Percentiles rank a stretch among this genome's conserved stretches.
Evolutionary conservation across 2,329 filamentous ascomycete species (phyloP).

Genomic region (Fusarium sublunatum): DNA sequence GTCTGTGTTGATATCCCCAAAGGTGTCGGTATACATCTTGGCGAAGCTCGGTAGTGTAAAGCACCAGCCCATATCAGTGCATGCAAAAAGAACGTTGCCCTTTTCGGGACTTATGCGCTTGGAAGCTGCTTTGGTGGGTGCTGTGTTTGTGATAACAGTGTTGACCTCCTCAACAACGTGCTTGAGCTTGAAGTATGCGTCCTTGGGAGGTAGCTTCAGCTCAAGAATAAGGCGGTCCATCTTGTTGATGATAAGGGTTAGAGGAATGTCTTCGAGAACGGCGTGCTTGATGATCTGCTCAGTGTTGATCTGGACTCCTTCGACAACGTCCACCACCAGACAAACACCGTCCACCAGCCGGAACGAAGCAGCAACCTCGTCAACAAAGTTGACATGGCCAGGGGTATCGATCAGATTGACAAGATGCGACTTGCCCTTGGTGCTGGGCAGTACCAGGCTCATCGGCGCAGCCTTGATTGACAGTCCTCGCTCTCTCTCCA

Average conservation of each 20-base stretch:
- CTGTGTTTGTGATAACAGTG: conserved; percentile 88
- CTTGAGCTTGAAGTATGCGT: conserved; percentile 99
- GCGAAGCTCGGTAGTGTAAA: conserved; percentile 95
- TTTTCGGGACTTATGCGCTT: conserved; percentile 92
- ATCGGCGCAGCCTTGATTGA: conserved; percentile 95
- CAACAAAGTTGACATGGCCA: conserved; percentile 97
- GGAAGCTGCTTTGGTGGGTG: conserved; percentile 82
- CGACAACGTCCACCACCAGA: conserved; percentile 93
- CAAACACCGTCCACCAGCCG: conserved; percentile 92
- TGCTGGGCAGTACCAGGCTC: conserved; percentile 88
- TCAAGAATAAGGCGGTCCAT: conserved; percentile 96
- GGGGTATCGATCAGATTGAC: conserved; percentile 96
- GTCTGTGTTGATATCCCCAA: conserved; percentile 80
- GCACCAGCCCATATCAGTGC: conserved; percentile 94
- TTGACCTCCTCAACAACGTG: conserved; percentile 99
- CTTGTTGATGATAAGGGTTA: conserved; percentile 95
- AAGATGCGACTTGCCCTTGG: conserved; percentile 93
- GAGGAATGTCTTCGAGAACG: conserved; percentile 85
- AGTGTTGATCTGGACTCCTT: conserved; percentile 98
- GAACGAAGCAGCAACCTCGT: conserved; percentile 91
- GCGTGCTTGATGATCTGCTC: conserved; percentile 98
- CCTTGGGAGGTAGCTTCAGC: conserved; percentile 90
- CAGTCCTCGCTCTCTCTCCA: conserved; percentile 89
- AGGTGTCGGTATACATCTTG: conserved; percentile 93
- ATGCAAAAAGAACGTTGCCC: conserved; percentile 97